phyloP scores from a whole-genome alignment of 768 basidiomycete species.

The Imleria badia region DNA sequence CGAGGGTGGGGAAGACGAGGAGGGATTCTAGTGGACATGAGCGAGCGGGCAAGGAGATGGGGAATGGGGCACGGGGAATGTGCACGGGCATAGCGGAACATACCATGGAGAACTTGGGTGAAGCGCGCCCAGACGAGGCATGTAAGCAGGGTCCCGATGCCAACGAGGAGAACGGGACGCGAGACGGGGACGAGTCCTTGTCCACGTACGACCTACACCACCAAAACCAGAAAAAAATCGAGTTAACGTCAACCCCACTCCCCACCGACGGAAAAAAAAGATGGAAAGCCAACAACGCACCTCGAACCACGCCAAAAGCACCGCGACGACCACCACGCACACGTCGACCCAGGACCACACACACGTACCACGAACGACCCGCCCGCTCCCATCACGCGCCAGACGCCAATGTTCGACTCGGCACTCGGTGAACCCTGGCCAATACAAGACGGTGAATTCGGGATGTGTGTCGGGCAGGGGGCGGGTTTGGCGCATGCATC shows the following conservation, averaged over 20 bases:
- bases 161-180: neutral
- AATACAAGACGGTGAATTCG: slow-evolving; percentile 49
- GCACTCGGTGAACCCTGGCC: slow-evolving; percentile 55
- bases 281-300: neutral
- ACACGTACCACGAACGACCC: slow-evolving; percentile 30
- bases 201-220: neutral
- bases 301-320: neutral
- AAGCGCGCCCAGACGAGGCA: slow-evolving; percentile 36
- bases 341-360: slow-evolving; percentile 39
- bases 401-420: slow-evolving; percentile 55
- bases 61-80: too few species aligned
- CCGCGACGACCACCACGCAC: slow-evolving; percentile 16
- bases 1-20: slow-evolving; percentile 61
- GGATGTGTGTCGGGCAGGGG: slow-evolving; percentile 45
- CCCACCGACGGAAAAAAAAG: too few species aligned
- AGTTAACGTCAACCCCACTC: neutral
- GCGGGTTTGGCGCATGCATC: slow-evolving; percentile 38
- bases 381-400: slow-evolving; percentile 41
- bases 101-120: slow-evolving; percentile 52
- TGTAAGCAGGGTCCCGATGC: slow-evolving; percentile 14
- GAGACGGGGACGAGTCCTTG: neutral
- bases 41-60: too few species aligned
- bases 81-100: too few species aligned
- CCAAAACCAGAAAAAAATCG: too few species aligned
- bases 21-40: slow-evolving; percentile 46